Percentiles rank a stretch among this genome's conserved stretches.
Evolutionary conservation across 2,329 filamentous ascomycete genomes (phyloP).

Genomic region (Phialophora chinensis): DNA sequence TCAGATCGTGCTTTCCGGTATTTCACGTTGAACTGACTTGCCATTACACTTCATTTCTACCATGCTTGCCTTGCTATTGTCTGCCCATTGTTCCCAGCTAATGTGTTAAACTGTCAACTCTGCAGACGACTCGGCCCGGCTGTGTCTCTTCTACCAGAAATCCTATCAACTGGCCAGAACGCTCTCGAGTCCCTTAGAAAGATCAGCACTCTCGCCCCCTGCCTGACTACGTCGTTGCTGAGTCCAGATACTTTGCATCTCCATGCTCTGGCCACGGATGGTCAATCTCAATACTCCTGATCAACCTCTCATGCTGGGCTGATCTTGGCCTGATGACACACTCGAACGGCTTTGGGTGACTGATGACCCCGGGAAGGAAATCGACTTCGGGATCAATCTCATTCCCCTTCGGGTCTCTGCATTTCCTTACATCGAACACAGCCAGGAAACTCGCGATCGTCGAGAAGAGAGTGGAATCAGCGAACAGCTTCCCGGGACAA

Average conservation of each 20-base stretch:
- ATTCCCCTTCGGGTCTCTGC: constrained; percentile 48
- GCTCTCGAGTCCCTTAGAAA: too few relatives aligned
- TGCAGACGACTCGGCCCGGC: too few relatives aligned
- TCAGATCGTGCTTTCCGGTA: not conserved
- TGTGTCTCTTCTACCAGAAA: too few relatives aligned
- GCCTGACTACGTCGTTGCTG: not conserved
- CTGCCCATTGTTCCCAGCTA: not conserved
- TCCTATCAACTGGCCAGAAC: too few relatives aligned
- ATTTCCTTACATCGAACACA: constrained; percentile 29
- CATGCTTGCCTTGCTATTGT: too few relatives aligned
- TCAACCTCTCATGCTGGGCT: constrained; percentile 42
- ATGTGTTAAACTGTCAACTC: too few relatives aligned
- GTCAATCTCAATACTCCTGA: constrained; percentile 44
- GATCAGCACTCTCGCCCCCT: not conserved
- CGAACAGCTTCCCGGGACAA: constrained; percentile 48
- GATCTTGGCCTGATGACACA: constrained; percentile 44
- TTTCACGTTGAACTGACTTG: not conserved
- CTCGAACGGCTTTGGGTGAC: constrained; percentile 45
- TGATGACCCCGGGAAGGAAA: constrained; percentile 47
- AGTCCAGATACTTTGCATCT: constrained; percentile 9
- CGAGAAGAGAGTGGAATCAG: constrained; percentile 52
- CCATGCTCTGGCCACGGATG: constrained; percentile 41
- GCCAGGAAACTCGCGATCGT: constrained; percentile 60
- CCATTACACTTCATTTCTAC: not conserved
- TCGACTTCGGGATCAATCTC: constrained; percentile 49